Evolutionary conservation across 169 alveolate genomes (phyloP).

Genomic region (Cryptosporidium ryanae): DNA sequence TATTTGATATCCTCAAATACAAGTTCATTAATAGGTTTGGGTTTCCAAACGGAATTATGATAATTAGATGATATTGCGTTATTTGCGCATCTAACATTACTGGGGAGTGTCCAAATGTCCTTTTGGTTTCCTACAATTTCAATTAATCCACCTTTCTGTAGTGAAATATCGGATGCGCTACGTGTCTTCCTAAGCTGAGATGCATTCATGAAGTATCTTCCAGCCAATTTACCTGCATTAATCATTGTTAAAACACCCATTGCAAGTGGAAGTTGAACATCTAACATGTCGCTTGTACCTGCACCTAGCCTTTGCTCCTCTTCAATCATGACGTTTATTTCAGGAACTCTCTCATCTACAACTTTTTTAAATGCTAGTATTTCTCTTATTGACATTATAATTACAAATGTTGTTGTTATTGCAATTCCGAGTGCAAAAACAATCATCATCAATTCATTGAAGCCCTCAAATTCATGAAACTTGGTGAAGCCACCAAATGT

Average conservation of each 20-base stretch:
- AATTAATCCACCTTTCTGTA: slow-evolving; percentile 58
- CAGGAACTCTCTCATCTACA: slow-evolving; percentile 63
- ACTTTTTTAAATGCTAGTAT: slow-evolving; percentile 71
- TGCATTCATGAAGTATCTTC: slow-evolving; percentile 59
- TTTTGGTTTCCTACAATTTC: slow-evolving; percentile 30
- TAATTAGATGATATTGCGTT: slow-evolving; percentile 7
- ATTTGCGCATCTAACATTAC: slow-evolving; percentile 42
- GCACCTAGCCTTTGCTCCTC: slow-evolving; percentile 5
- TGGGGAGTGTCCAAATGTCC: slow-evolving; percentile 72
- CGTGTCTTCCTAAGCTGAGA: slow-evolving; percentile 64
- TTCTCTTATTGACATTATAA: slow-evolving; percentile 70
- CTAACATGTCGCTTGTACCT: slow-evolving; percentile 35
- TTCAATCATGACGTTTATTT: not conserved
- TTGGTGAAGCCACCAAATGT: slow-evolving; percentile 87
- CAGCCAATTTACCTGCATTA: slow-evolving; percentile 69
- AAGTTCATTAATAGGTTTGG: slow-evolving; percentile 60
- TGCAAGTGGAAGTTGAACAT: slow-evolving; percentile 67
- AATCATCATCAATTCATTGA: slow-evolving; percentile 49
- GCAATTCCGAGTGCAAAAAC: slow-evolving; percentile 45
- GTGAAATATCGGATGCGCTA: slow-evolving; percentile 57
- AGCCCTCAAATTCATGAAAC: slow-evolving; percentile 85
- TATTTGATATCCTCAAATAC: slow-evolving; percentile 44
- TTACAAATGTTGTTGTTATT: slow-evolving; percentile 60
- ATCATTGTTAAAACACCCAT: slow-evolving; percentile 75
- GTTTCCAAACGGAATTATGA: slow-evolving; percentile 68